Evolutionary conservation across 1,139 yeast species (phyloP).

Genomic region (Suhomyces panamericanus): DNA sequence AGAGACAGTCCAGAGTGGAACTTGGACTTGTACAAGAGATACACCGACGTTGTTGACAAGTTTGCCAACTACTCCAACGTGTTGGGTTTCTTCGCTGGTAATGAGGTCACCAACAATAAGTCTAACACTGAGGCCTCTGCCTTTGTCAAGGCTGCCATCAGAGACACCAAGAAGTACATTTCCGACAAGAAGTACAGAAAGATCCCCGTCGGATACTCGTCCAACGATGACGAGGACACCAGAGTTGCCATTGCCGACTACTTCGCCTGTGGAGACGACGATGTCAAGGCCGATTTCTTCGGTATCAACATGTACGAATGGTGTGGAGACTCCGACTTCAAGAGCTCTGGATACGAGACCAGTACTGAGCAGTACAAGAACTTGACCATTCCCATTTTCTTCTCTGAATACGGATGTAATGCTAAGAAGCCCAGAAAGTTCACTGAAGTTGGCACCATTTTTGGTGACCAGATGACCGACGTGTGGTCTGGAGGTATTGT

Average conservation of each 20-base stretch:
- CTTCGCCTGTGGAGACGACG: constrained; percentile 70
- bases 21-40: constrained; percentile 64
- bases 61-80: constrained; percentile 81
- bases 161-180: constrained; percentile 88
- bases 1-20: constrained; percentile 78
- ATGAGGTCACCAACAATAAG: constrained; percentile 67
- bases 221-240: constrained; percentile 76
- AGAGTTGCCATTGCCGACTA: constrained; percentile 79
- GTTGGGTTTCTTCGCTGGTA: constrained; percentile 91
- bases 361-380: constrained; percentile 61
- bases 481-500: constrained; percentile 94
- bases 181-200: constrained; percentile 59
- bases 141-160: constrained; percentile 84
- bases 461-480: constrained; percentile 44
- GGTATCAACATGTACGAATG: constrained; percentile 91
- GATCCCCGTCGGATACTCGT: constrained; percentile 91
- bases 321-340: constrained; percentile 77
- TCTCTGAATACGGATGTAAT: constrained; percentile 85
- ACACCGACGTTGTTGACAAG: constrained; percentile 79
- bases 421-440: constrained; percentile 61
- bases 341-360: constrained; percentile 66
- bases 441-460: constrained; percentile 61
- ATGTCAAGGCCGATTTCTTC: constrained; percentile 76
- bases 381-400: constrained; percentile 75
- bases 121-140: constrained; percentile 67